Conservation (phyloP, 2,329 filamentous ascomycete species). For the Colletotrichum phormii region DNA sequence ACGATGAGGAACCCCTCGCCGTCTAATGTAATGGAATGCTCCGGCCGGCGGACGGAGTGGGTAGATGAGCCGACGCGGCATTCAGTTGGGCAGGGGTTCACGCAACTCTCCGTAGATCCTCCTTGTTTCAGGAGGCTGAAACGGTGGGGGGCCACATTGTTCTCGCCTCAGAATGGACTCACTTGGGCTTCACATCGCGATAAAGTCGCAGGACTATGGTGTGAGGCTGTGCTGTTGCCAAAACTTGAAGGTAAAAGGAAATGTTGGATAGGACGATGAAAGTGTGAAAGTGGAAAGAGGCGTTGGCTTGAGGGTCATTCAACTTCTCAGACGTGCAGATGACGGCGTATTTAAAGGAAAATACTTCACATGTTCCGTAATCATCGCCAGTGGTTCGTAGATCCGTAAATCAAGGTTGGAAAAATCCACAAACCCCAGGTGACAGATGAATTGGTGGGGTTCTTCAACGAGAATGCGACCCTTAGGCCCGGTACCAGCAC, state of each 20-base stretch:
- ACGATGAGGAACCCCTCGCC: not conserved
- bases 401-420: slow-evolving; percentile 25
- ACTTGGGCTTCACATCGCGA: not conserved
- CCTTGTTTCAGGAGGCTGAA: slow-evolving; percentile 36
- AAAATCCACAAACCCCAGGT: not conserved
- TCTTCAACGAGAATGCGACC: not conserved
- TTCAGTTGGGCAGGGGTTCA: not conserved
- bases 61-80: slow-evolving; percentile 6
- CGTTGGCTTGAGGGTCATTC: not conserved
- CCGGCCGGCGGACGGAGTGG: not conserved
- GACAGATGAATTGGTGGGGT: slow-evolving; percentile 5
- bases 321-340: not conserved
- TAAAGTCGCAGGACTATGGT: not conserved
- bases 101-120: slow-evolving; percentile 22
- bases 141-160: slow-evolving; percentile 18
- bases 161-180: slow-evolving; percentile 20
- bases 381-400: slow-evolving; percentile 10
- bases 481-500: slow-evolving; percentile 16
- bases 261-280: not conserved
- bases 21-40: not conserved
- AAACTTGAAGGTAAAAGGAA: not conserved
- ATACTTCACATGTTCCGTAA: not conserved
- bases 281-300: not conserved
- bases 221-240: not conserved
- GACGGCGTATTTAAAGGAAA: not conserved